phyloP scores from a whole-genome alignment of 1,284 basidiomycete species.

The Malassezia yamatoensis region DNA sequence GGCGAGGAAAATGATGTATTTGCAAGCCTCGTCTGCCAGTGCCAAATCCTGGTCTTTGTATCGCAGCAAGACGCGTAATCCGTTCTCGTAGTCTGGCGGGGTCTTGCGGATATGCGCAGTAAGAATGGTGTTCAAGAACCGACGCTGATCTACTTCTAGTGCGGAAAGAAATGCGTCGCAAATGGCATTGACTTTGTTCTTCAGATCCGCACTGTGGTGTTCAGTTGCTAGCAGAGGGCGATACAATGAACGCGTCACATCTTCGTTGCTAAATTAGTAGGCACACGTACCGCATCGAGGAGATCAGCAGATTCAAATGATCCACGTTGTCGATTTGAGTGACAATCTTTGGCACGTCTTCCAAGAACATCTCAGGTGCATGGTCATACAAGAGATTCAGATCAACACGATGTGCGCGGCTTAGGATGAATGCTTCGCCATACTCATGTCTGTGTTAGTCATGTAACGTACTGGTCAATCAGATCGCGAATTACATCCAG shows the following conservation, averaged over 20 bases:
- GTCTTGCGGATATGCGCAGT: slow-evolving; percentile 85
- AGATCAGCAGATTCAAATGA: slow-evolving; percentile 83
- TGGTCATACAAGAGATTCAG: slow-evolving; percentile 78
- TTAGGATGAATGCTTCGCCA: slow-evolving; percentile 75
- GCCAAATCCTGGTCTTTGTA: slow-evolving; percentile 64
- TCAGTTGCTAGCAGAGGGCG: slow-evolving; percentile 20
- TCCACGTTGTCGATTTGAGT: slow-evolving; percentile 80
- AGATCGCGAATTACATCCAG: slow-evolving; percentile 53
- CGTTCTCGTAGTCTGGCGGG: slow-evolving; percentile 82
- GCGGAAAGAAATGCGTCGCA: slow-evolving; percentile 69
- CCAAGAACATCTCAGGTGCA: slow-evolving; percentile 60
- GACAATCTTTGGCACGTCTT: slow-evolving; percentile 55
- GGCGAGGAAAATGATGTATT: slow-evolving; percentile 95
- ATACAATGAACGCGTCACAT: slow-evolving; percentile 49
- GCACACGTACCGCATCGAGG: slow-evolving; percentile 53
- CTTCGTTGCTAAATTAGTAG: slow-evolving; percentile 30
- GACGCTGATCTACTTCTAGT: slow-evolving; percentile 57
- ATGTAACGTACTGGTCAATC: slow-evolving; percentile 20
- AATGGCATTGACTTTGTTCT: slow-evolving; percentile 57
- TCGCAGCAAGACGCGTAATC: slow-evolving; percentile 64
- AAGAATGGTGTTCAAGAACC: slow-evolving; percentile 79
- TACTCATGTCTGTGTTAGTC: slow-evolving; percentile 51
- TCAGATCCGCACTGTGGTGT: slow-evolving; percentile 15
- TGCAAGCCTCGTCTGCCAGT: slow-evolving; percentile 86
- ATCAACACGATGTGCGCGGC: slow-evolving; percentile 86